Conservation (phyloP, 345 rosid species). For the Stellera chamaejasme region DNA sequence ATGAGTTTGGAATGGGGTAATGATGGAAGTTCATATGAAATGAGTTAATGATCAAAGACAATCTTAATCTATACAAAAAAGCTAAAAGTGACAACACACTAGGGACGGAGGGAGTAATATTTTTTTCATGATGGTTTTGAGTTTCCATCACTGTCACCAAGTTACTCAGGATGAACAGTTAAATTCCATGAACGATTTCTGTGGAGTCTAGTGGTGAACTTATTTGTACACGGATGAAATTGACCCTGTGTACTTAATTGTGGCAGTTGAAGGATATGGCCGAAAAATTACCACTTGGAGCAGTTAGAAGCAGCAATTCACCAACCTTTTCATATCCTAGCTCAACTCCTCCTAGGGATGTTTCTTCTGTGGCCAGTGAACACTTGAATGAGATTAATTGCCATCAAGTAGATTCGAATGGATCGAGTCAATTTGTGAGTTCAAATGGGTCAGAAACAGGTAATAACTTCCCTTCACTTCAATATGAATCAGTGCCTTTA, state of each 20-base stretch:
- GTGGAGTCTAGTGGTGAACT: too few species aligned
- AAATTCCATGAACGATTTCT: too few species aligned
- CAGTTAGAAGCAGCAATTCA: slow-evolving; percentile 22
- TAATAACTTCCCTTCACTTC: slow-evolving; percentile 23
- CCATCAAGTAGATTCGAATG: slow-evolving; percentile 28
- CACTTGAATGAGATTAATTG: slow-evolving; percentile 16
- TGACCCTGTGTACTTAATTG: slow-evolving; percentile 1
- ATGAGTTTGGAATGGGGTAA: too few species aligned
- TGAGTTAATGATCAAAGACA: too few species aligned
- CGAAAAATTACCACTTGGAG: slow-evolving; percentile 54
- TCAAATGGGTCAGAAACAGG: slow-evolving; percentile 33
- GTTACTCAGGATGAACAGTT: too few species aligned
- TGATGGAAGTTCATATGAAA: too few species aligned
- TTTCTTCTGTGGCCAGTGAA: slow-evolving; percentile 20
- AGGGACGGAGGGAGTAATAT: too few species aligned
- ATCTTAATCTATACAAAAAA: too few species aligned
- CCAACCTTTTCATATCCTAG: slow-evolving; percentile 26
- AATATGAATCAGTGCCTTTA: slow-evolving; percentile 24
- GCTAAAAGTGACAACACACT: too few species aligned
- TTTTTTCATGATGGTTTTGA: too few species aligned
- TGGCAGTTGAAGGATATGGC: slow-evolving; percentile 72
- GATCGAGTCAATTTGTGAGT: slow-evolving; percentile 19
- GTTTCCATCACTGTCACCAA: too few species aligned
- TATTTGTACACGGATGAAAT: not conserved
- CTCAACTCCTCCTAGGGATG: slow-evolving; percentile 25